phyloP scores from a whole-genome alignment of 441 rosid species.

The Corymbia citriodora region DNA sequence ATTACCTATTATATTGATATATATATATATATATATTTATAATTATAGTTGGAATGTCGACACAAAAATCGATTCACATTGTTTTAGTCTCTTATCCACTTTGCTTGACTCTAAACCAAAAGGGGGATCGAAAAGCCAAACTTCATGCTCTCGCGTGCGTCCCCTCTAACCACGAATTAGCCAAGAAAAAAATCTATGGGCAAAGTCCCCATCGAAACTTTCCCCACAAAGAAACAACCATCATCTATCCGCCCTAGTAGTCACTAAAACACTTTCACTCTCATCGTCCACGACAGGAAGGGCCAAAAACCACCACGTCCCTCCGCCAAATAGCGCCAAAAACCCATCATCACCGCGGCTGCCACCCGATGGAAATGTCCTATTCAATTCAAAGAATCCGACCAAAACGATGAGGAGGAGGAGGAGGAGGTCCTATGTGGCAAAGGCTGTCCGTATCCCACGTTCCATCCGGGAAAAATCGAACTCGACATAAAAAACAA shows the following conservation, averaged over 20 bases:
- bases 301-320: background rate
- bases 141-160: background rate
- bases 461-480: background rate
- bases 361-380: background rate
- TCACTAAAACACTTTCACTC: background rate
- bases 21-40: no score
- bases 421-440: background rate
- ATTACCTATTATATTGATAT: accelerated
- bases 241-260: background rate
- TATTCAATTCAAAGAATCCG: background rate
- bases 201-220: background rate
- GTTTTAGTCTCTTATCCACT: accelerated
- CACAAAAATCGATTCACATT: accelerated
- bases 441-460: background rate
- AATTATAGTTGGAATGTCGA: accelerated
- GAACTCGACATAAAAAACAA: background rate
- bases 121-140: background rate
- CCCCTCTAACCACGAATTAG: background rate
- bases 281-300: background rate
- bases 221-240: background rate
- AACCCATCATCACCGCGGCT: no score
- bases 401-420: background rate
- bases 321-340: background rate
- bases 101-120: accelerated
- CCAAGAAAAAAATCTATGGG: background rate